Base-by-base conservation (phyloP, 106 monocot genomes). In the Vanilla planifolia region DNA sequence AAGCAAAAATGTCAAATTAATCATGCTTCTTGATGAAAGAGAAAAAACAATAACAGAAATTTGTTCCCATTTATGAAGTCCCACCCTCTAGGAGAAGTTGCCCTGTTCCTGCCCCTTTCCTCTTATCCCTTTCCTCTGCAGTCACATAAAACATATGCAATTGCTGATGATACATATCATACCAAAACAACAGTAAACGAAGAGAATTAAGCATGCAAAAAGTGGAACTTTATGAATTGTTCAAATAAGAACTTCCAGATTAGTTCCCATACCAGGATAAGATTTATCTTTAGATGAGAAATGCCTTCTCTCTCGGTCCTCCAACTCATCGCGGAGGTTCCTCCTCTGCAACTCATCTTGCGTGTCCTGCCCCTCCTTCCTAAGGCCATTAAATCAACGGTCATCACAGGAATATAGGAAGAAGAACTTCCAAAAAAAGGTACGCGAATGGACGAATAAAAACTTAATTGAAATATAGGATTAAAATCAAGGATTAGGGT, bases 281-380 rank as follows among this genome's bases (percentile, higher is more conserved):
- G 79, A 75, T 73, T 80, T 98, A n/a, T 92, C 92, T 80, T 92
- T 92, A 55, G 88, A 88, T 20, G 73, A 52, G 39, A 88, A 98
- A 63, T 98, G 92, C 44, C 81, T 85, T 51, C 78, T 51, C 55
- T 98, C 98, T 9, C 92, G 84, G 19, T 98, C 98, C 61, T 98
- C 98, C 63, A 98, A 48, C 20, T 98, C 98, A 0, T 92, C 85
- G 23, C 91, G 65, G 21, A 98, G 70, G 53, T 92, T 92, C 73
- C 88, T 88, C 75, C 85, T 92, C 72, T 92, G 84, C 45, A 98
- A 8, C 71, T 98, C 98, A 10, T 98, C 92, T 51, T 92, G 81
- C 1, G 88, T 98, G 53, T 80, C 88, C 56, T 98, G 98, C 22
- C 92, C 98, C 22, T 98, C 92, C 67, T 57, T 92, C 79, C 98